Base-by-base conservation (phyloP, 1,284 basidiomycete species). In the Cryptococcus sp. region DNA sequence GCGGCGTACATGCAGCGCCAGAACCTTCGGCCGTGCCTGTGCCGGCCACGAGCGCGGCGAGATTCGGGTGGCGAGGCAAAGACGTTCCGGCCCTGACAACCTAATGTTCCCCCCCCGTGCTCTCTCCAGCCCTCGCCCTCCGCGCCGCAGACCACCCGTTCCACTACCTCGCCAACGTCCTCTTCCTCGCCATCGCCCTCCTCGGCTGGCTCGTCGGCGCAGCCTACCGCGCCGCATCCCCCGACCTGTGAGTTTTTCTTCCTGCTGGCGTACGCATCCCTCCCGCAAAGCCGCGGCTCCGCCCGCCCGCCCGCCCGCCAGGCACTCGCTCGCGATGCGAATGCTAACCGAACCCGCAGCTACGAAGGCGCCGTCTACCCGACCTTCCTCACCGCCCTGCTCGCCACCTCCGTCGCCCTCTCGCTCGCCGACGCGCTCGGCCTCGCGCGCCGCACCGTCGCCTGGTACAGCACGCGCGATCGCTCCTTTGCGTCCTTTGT, bases 311-410 rank as follows among this genome's bases (percentile, higher is more conserved):
- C n/a, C n/a, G n/a, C n/a, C n/a, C n/a, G 50, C 24, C 15, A 23
- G 20, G 39, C 16, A 18, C 7, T 55, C 39, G 42, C 15, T 28
- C n/a, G n/a, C n/a, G n/a, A n/a, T n/a, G n/a, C n/a, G n/a, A 23
- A 35, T 37, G 49, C 37, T 39, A 39, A 60, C 52, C 18, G 5
- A 33, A 33, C 28, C 6, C 12, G 1, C 60, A 76, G 73, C 55
- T 77, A 77, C 59, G 60, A 67, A 40, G 71, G 70, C n/a, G 60
- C 69, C 36, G 64, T 65, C 20, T 70, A 75, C 55, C 64, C 61
- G 37, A 18, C 43, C 4, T 59, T 70, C n/a, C 68, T 66, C 36
- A 68, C 62, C 44, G 48, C 72, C 28, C 65, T 76, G 20, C 35
- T 75, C 16, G 51, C 75, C 35, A 47, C 67, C n/a, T 71, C 69